Evolutionary conservation across 768 basidiomycete genomes (phyloP), one percentile per base, ranked within the genome.

Genomic region (Suillus bovinus): DNA sequence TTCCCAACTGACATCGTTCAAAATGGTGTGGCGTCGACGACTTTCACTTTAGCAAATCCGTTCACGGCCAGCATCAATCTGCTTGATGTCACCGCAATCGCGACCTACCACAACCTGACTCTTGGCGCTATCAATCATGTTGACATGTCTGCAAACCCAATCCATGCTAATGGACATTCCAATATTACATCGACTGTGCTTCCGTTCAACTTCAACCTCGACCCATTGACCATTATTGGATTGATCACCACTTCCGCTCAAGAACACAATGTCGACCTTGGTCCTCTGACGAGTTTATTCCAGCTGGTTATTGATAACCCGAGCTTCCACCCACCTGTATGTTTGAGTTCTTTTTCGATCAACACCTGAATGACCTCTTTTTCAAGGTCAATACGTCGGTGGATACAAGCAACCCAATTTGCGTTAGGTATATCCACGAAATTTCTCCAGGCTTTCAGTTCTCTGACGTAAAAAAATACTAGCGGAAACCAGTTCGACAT

Each of bases 51-150:
- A 33, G 75, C 78, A 22, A 89, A 91, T 67, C 88, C 88, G 0
- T 91, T 91, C 74, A 89, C 87, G 0, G 87, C 89, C 20, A 84
- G 83, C 68, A 84, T 91, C 71, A 87, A 86, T 69, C 72, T 91
- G 17, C 69, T 87, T n/a, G 70, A 77, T 50, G 72, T 91, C 20
- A 74, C 73, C 2, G 82, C 88, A 1, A 81, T 74, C 6, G 89
- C 84, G 0, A 82, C 79, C 0, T 88, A 81, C 76, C 79, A 82
- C 24, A 80, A 78, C 52, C 68, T 90, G 46, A 79, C 79, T 1
- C 70, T 91, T 13, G 88, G 89, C 4, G 78, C 68, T n/a, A 86
- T 90, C 61, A 77, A 86, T 41, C 77, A 80, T 44, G 78, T 81
- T 10, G 86, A 88, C 66, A 61, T 79, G 22, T 84, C 86, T 20